These are phyloP conservation scores for Hansenula sp. DNA, from an alignment of 1,139 yeast species.

Conservation along the genomic window DNA sequence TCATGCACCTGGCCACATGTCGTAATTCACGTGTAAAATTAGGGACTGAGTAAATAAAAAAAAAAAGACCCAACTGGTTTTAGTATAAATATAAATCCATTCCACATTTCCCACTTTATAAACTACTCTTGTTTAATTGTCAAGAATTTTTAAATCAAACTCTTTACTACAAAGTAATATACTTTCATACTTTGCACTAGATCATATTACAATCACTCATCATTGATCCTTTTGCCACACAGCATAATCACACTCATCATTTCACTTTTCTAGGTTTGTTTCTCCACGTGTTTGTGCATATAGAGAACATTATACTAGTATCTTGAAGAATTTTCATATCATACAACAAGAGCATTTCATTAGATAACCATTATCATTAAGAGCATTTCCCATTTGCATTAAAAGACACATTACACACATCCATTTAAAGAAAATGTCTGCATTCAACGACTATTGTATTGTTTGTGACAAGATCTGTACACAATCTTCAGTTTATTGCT, in stretches of 20 bases:
- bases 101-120: not conserved
- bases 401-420: not conserved
- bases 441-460: constrained; percentile 65
- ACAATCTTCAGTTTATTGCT: constrained; percentile 44
- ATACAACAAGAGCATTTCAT: too few species aligned
- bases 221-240: not conserved
- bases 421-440: constrained; percentile 31
- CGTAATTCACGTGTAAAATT: constrained; percentile 1
- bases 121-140: too few species aligned
- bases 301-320: not conserved
- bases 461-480: constrained; percentile 59
- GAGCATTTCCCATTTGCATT: not conserved
- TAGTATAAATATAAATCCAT: constrained; percentile 3
- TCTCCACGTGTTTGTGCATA: not conserved
- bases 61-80: not conserved
- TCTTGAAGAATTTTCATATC: too few species aligned
- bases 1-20: not conserved
- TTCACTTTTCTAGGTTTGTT: not conserved
- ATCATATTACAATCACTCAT: not conserved
- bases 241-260: not conserved
- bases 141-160: too few species aligned
- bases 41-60: constrained; percentile 1
- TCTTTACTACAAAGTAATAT: not conserved
- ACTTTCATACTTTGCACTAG: too few species aligned
- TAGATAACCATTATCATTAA: not conserved